A percentile compares a stretch with the other conserved stretches of the same genome.
Conservation (phyloP, 2,329 filamentous ascomycete genomes). For the Sarocladiaceae sp. region DNA sequence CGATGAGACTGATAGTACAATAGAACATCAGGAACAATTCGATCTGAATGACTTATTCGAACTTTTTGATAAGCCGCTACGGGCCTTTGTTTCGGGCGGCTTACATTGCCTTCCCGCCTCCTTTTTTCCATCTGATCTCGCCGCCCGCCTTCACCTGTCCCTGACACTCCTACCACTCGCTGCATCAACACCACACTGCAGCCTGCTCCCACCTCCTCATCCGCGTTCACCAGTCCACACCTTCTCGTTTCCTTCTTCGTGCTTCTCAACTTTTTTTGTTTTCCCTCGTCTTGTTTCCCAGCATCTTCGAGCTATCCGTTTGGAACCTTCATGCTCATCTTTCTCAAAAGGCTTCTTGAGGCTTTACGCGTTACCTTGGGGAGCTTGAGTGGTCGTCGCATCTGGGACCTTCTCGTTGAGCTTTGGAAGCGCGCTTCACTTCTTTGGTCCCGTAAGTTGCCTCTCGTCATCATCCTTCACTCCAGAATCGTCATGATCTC, state of each 20-base stretch:
- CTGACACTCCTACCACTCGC: neutral
- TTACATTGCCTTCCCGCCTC: neutral
- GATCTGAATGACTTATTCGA: no score
- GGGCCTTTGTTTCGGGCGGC: no score
- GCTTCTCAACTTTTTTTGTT: neutral
- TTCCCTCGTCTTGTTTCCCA: neutral
- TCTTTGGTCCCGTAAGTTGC: neutral
- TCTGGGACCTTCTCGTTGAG: neutral
- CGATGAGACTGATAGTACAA: no score
- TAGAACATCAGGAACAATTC: no score
- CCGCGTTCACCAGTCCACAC: neutral
- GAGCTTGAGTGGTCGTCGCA: neutral
- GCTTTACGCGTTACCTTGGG: neutral
- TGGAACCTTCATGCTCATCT: neutral
- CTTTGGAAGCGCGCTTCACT: neutral
- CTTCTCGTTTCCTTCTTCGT: neutral
- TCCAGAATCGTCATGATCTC: neutral
- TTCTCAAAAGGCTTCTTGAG: neutral
- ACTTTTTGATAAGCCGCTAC: no score
- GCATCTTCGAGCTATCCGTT: no score
- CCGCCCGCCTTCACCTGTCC: conserved; percentile 4
- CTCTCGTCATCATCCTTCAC: neutral
- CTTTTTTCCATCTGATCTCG: conserved; percentile 1
- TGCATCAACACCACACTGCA: neutral
- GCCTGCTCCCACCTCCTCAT: neutral